These are phyloP conservation scores for Leccinellum luteum DNA, from an alignment of 768 basidiomycete species.

Conservation along the genomic window DNA sequence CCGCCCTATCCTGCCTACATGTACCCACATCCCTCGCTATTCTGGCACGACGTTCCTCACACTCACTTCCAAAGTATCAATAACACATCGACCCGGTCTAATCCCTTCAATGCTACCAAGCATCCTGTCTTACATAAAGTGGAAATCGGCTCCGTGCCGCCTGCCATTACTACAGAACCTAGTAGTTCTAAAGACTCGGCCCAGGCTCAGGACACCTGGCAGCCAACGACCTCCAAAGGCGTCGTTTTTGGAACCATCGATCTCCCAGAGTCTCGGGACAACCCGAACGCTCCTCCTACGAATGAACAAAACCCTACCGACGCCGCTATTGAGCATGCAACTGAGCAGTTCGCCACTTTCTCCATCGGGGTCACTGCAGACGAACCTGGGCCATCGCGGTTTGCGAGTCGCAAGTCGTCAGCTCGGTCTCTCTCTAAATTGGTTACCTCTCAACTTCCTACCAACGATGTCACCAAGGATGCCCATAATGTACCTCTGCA, in stretches of 20 bases:
- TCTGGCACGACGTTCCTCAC: constrained; percentile 34
- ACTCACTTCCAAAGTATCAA: constrained; percentile 15
- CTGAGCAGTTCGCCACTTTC: constrained; percentile 37
- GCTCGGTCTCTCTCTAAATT: constrained; percentile 16
- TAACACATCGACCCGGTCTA: constrained; percentile 10
- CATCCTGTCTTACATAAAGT: constrained; percentile 7
- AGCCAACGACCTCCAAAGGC: constrained; percentile 17
- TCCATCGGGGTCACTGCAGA: constrained; percentile 45
- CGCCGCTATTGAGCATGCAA: constrained; percentile 13
- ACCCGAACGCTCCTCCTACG: not conserved
- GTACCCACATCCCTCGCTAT: constrained; percentile 37
- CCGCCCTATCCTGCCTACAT: constrained; percentile 33
- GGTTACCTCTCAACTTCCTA: not conserved
- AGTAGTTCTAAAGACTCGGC: constrained; percentile 2
- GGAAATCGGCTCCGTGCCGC: constrained; percentile 17
- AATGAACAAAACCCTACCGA: constrained; percentile 12
- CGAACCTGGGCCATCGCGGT: constrained; percentile 30
- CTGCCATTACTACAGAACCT: constrained; percentile 15
- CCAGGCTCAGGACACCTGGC: constrained; percentile 7
- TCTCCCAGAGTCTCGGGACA: constrained; percentile 21
- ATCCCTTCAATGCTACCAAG: constrained; percentile 12
- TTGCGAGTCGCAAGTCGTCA: constrained; percentile 27
- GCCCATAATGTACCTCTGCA: not conserved
- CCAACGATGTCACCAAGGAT: constrained; percentile 1
- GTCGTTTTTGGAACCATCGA: constrained; percentile 56